These are phyloP conservation scores for Curvularia eragrostidis DNA, from an alignment of 2,329 filamentous ascomycete genomes.

Conservation along the genomic window DNA sequence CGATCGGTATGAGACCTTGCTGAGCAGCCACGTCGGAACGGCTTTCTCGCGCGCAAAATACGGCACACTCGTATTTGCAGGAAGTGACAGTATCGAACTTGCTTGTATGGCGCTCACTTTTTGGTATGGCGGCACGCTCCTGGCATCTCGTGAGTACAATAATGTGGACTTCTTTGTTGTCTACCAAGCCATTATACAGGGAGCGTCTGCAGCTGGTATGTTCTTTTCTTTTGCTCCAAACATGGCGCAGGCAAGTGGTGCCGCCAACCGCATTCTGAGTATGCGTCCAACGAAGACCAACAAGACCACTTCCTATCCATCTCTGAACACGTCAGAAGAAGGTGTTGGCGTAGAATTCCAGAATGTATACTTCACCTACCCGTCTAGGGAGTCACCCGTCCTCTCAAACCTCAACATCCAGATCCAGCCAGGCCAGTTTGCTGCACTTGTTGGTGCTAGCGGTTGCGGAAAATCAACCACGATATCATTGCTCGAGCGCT, in stretches of 20 bases:
- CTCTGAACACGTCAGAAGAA: conserved; percentile 15
- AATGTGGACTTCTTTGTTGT: conserved; percentile 59
- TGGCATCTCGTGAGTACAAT: conserved; percentile 56
- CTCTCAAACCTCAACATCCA: conserved; percentile 56
- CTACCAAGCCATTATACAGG: conserved; percentile 60
- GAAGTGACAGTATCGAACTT: conserved; percentile 71
- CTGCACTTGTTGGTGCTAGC: conserved; percentile 72
- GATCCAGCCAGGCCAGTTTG: conserved; percentile 68
- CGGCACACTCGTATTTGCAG: conserved; percentile 70
- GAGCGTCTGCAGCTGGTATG: conserved; percentile 46
- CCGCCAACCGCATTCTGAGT: conserved; percentile 48
- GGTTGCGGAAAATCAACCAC: conserved; percentile 76
- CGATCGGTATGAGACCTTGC: conserved; percentile 65
- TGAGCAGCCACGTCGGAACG: conserved; percentile 63
- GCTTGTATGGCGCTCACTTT: conserved; percentile 68
- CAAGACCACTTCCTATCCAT: conserved; percentile 15
- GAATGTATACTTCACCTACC: conserved; percentile 92
- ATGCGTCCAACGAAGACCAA: conserved; percentile 35
- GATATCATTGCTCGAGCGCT: conserved; percentile 66
- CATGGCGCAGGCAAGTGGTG: conserved; percentile 47
- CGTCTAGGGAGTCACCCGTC: conserved; percentile 79
- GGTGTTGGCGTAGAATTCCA: conserved; percentile 75
- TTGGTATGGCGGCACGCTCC: conserved; percentile 57
- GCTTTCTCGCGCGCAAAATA: conserved; percentile 69
- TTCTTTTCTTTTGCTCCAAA: conserved; percentile 58